A percentile compares a stretch with the other conserved stretches of the same genome.
These are phyloP conservation scores for Candida odintsovae DNA, from an alignment of 805 yeast genomes.

Conservation along the genomic window DNA sequence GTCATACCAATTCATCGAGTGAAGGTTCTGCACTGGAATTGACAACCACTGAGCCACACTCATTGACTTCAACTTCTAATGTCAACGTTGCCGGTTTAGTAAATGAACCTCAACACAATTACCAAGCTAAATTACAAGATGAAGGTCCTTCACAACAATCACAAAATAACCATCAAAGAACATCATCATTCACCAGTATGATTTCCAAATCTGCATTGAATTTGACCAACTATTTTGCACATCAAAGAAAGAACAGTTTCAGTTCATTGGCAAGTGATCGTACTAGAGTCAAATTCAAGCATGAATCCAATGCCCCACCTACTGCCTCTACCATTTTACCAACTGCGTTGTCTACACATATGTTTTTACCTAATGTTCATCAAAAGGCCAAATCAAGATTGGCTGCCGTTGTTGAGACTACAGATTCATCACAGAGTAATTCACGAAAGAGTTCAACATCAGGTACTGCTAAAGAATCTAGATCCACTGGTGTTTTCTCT, in stretches of 20 bases:
- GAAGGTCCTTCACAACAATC: conserved; percentile 7
- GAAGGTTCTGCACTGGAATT: conserved; percentile 20
- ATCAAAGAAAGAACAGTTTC: conserved; percentile 29
- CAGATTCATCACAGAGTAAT: conserved; percentile 2
- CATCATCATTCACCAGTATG: conserved; percentile 23
- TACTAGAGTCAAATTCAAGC: conserved; percentile 29
- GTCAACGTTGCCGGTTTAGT: conserved; percentile 22
- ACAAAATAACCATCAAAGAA: conserved; percentile 5
- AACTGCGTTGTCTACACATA: conserved; percentile 56
- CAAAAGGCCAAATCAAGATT: conserved; percentile 24
- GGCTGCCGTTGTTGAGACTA: conserved; percentile 20
- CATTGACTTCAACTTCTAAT: conserved; percentile 23
- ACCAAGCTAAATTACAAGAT: conserved; percentile 13
- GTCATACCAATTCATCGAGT: background rate
- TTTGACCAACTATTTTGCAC: conserved; percentile 34
- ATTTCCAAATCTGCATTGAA: conserved; percentile 36
- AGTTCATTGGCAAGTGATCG: conserved; percentile 32
- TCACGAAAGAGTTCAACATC: conserved; percentile 12
- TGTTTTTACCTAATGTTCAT: conserved; percentile 49
- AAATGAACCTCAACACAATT: conserved; percentile 14
- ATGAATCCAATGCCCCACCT: conserved; percentile 54
- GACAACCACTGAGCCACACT: conserved; percentile 21
- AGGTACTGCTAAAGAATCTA: background rate
- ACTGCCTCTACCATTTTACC: conserved; percentile 52
- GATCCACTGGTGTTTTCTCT: background rate